Percentiles rank a stretch among this genome's conserved stretches.
These are phyloP conservation scores for Patellifolia procumbens DNA, from an alignment of 179 eudicot genomes.

Conservation along the genomic window DNA sequence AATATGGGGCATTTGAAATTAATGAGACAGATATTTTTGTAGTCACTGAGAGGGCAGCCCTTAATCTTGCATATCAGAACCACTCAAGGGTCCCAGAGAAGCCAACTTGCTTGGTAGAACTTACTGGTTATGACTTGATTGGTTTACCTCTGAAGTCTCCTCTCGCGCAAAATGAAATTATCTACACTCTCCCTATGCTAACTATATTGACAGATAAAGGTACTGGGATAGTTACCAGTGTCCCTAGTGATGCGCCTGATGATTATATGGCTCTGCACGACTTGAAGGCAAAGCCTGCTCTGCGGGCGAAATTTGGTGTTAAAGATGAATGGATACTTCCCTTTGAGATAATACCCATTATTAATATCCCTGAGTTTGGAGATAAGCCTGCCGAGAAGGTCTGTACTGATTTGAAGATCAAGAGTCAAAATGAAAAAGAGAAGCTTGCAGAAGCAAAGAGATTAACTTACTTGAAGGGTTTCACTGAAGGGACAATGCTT, in stretches of 20 bases:
- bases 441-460: constrained; percentile 90
- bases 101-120: constrained; percentile 76
- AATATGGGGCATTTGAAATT: constrained; percentile 85
- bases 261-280: constrained; percentile 76
- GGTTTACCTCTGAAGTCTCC: constrained; percentile 86
- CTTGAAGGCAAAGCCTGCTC: constrained; percentile 72
- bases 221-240: constrained; percentile 94
- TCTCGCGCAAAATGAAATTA: constrained; percentile 62
- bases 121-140: constrained; percentile 78
- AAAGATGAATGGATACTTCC: constrained; percentile 88
- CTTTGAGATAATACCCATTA: constrained; percentile 77
- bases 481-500: constrained; percentile 76
- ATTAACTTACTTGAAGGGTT: constrained; percentile 71
- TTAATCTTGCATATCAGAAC: constrained; percentile 76
- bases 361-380: constrained; percentile 74
- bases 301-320: constrained; percentile 68
- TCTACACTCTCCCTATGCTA: constrained; percentile 78
- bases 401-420: constrained; percentile 76
- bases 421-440: constrained; percentile 82
- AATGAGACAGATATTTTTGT: constrained; percentile 74
- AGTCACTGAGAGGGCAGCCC: constrained; percentile 69
- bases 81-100: constrained; percentile 65
- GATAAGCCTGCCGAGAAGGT: constrained; percentile 87
- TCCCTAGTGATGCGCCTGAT: constrained; percentile 93
- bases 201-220: constrained; percentile 91